Evolutionary conservation across 2,329 filamentous ascomycete genomes (phyloP), one percentile per base, ranked within the genome.

Genomic region (Colletotrichum sp.): DNA sequence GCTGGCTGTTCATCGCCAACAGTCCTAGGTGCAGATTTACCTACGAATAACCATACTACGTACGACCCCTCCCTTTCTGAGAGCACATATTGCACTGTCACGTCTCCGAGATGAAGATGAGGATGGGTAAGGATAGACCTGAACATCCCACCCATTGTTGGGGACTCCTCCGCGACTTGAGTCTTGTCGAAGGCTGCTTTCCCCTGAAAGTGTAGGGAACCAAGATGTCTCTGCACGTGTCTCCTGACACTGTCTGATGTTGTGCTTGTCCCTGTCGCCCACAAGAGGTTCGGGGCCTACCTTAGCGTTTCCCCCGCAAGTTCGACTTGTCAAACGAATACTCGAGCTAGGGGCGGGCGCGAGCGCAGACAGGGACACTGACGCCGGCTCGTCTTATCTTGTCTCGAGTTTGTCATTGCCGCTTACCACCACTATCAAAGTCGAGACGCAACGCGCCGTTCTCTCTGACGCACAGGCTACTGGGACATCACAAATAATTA

Each of bases 271-370:
- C 74, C 65, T 74, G 71, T 76, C 74, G 69, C 57, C 59, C 32
- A 69, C 48, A 71, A 48, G 64, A 30, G 59, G 64, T 61, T 73
- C 44, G 59, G 63, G 39, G 64, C 55, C 55, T 65, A 65, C 36
- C 57, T 73, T 76, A 76, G 74, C 74, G 74, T 76, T 74, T 68
- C 60, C 74, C 74, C 74, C 74, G 74, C 74, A 76, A 74, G 74
- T 74, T 76, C 64, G 64, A 74, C 64, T 74, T 76, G 70, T 74
- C 74, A 76, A 76, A 68, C 64, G 63, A 74, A 44, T 74, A 44
- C 55, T 59, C 44, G 34, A 60, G 64, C 73, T 75, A 68, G 34
- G 73, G n/a, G 70, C 57, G 64, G 34, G 34, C 57, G 73, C 63
- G n/a, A 36, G 44, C 57, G 57, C 73, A 15, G 63, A 69, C 52